Evolutionary conservation across 345 rosid species (phyloP), one percentile per base, ranked within the genome.

Genomic region (Mercurialis annua): DNA sequence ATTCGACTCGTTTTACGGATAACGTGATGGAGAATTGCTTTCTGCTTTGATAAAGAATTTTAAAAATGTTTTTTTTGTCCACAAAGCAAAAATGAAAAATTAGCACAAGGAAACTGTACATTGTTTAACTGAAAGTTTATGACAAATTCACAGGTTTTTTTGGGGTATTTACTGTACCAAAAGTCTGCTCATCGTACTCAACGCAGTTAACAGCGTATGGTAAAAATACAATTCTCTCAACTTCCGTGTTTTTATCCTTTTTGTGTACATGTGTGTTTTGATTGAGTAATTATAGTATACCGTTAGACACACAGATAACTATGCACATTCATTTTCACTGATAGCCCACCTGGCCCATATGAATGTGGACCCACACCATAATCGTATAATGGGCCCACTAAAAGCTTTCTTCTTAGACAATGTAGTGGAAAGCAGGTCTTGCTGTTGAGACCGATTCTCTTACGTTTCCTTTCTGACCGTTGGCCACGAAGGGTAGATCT

Each of bases 61-160:
- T n/a, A n/a, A n/a, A n/a, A n/a, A n/a, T n/a, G n/a, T n/a, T n/a
- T n/a, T n/a, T n/a, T n/a, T n/a, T n/a, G n/a, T n/a, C n/a, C n/a
- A n/a, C n/a, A n/a, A n/a, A n/a, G n/a, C n/a, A n/a, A n/a, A n/a
- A n/a, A n/a, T n/a, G n/a, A n/a, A n/a, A n/a, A n/a, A n/a, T n/a
- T n/a, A n/a, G n/a, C n/a, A n/a, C n/a, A n/a, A n/a, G n/a, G n/a
- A n/a, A n/a, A n/a, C n/a, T n/a, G n/a, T n/a, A n/a, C n/a, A n/a
- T n/a, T n/a, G n/a, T n/a, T 34, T 34, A 34, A 34, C 4, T 3
- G 40, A 34, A 34, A 34, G 40, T 34, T 3, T 34, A 34, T 34
- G n/a, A n/a, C n/a, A n/a, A n/a, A n/a, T n/a, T n/a, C 48, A 31
- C 92, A 89, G 99, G 98, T 14, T 92, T 94, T 77, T 79, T 94